Base-by-base conservation (phyloP, 768 basidiomycete species). In the Russula lepida region DNA sequence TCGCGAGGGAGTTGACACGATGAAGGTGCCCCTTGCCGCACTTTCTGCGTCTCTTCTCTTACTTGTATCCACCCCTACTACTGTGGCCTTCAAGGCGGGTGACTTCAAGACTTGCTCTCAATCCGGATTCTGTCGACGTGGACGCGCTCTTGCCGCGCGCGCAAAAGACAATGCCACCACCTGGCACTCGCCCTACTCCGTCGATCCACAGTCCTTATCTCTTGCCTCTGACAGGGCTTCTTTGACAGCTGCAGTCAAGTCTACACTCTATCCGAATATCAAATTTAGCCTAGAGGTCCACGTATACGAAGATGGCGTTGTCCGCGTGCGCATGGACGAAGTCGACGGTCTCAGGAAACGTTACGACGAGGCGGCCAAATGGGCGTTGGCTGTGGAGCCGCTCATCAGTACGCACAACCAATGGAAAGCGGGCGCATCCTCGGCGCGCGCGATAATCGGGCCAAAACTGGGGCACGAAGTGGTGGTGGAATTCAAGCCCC, bases 91-190 rank as follows among this genome's bases (percentile, higher is more conserved):
- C 74, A 90, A 90, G 75, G 75, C 79, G 21, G 80, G 87, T 61
- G 92, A 98, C 74, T 99, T 95, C 81, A 98, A 97, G 74, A 92
- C 84, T 59, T 98, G 97, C 70, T 79, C 81, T n/a, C 92, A 98
- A 73, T 83, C 92, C 0, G 94, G 90, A 21, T 98, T 99, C 74
- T 98, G 97, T 77, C 83, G 91, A n/a, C 75, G 88, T 48, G 92
- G 94, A 54, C 85, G 95, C 50, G 89, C 88, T 0, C 82, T 99
- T 48, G 82, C 92, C 60, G 76, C 80, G 9, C 84, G 92, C 50
- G 88, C 91, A 5, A 76, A 76, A 43, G 82, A 81, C 56, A 78
- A 79, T 8, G 73, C 74, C 32, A 71, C 76, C 13, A 72, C 77
- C 4, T 98, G 94, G 89, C 77, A 74, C 41, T 97, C 95, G 0